These are phyloP conservation scores for Fusarium tupiense DNA, from an alignment of 2,329 filamentous ascomycete species.

Conservation along the genomic window DNA sequence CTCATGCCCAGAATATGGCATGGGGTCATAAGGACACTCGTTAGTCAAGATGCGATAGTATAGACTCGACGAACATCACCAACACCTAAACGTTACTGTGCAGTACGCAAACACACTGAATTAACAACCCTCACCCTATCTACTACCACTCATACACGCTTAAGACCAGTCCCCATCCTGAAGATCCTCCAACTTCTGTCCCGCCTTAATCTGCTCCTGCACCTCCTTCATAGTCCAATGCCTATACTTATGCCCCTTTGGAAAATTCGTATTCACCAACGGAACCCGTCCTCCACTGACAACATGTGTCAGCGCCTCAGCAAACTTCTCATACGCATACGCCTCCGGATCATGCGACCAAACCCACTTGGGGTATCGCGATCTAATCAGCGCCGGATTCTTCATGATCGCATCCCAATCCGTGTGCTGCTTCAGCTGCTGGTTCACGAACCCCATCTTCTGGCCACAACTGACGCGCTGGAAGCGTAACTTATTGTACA, in stretches of 20 bases:
- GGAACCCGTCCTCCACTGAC: slow-evolving; percentile 17
- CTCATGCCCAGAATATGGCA: rapidly evolving
- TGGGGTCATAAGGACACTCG: rapidly evolving
- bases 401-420: slow-evolving; percentile 30
- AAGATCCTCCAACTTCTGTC: slow-evolving; percentile 26
- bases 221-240: slow-evolving; percentile 34
- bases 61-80: rapidly evolving
- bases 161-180: slow-evolving; percentile 31
- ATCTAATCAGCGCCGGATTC: slow-evolving; percentile 21
- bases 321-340: slow-evolving; percentile 31
- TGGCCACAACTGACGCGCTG: slow-evolving; percentile 12
- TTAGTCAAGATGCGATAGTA: rapidly evolving
- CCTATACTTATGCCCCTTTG: slow-evolving; percentile 23
- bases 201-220: slow-evolving; percentile 22
- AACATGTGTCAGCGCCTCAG: slow-evolving; percentile 25
- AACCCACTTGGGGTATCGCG: slow-evolving; percentile 24
- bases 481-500: slow-evolving; percentile 22
- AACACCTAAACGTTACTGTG: rapidly evolving
- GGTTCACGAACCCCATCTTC: slow-evolving; percentile 28
- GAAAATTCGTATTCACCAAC: slow-evolving; percentile 23
- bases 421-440: slow-evolving; percentile 29
- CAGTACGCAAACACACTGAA: neutral
- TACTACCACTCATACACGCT: too few relatives aligned
- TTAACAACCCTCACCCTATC: neutral
- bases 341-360: slow-evolving; percentile 31